Conservation (phyloP, 805 yeast genomes). For the Candida suzukii region DNA sequence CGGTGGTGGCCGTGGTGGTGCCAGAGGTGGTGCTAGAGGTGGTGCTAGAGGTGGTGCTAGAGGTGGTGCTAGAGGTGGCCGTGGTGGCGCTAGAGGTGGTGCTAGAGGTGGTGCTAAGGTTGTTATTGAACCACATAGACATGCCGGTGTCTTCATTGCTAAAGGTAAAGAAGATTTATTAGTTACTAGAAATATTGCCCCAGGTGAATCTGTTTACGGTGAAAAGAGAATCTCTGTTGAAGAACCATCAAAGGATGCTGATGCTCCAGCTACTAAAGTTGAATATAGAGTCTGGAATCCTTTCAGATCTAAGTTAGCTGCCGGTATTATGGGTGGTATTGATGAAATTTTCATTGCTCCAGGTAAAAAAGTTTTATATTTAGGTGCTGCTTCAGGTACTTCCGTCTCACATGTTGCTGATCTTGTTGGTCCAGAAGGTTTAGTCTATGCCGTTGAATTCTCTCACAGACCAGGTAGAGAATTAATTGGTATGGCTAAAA, state of each 20-base stretch:
- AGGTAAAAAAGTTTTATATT: slow-evolving; percentile 93
- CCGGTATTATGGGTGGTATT: slow-evolving; percentile 99
- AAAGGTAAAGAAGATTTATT: slow-evolving; percentile 99
- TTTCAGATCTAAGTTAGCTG: slow-evolving; percentile 98
- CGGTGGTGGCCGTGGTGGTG: slow-evolving; percentile 48
- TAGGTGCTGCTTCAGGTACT: slow-evolving; percentile 99
- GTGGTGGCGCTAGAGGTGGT: slow-evolving; percentile 66
- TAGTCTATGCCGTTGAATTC: slow-evolving; percentile 98
- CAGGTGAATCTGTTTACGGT: slow-evolving; percentile 98
- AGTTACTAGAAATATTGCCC: slow-evolving; percentile 94
- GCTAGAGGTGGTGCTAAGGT: slow-evolving; percentile 92
- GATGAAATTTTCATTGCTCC: slow-evolving; percentile 97
- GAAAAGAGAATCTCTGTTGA: slow-evolving; percentile 94
- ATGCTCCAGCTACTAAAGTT: slow-evolving; percentile 83
- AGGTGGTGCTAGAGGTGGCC: slow-evolving; percentile 51
- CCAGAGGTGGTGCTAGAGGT: slow-evolving; percentile 42
- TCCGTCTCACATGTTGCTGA: slow-evolving; percentile 98
- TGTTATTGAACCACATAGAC: slow-evolving; percentile 97
- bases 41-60: slow-evolving; percentile 41
- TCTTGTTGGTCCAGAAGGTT: slow-evolving; percentile 98
- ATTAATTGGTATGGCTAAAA: slow-evolving; percentile 98
- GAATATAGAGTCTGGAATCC: slow-evolving; percentile 99
- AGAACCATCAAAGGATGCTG: slow-evolving; percentile 85
- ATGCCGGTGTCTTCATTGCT: slow-evolving; percentile 97
- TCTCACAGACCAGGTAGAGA: slow-evolving; percentile 99